A percentile compares a stretch with the other conserved stretches of the same genome.
Conservation (phyloP, 441 rosid genomes). For the Corymbia citriodora region DNA sequence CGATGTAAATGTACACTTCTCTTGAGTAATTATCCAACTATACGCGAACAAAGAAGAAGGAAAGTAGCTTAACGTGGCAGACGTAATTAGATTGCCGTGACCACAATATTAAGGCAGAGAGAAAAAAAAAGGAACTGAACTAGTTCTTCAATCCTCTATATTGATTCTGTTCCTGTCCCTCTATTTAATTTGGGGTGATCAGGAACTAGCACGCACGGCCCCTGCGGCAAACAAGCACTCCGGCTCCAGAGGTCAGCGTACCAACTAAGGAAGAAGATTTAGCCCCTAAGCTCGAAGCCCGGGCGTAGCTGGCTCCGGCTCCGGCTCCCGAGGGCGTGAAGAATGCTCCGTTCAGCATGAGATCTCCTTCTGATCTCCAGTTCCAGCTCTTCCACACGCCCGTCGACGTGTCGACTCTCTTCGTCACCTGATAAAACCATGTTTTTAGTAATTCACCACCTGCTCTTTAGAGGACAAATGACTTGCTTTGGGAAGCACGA, state of each 20-base stretch:
- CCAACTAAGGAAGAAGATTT: conserved; percentile 54
- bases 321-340: conserved; percentile 49
- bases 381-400: conserved; percentile 27
- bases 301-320: conserved; percentile 38
- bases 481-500: background rate
- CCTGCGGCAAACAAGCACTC: conserved; percentile 42
- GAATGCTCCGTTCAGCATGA: conserved; percentile 52
- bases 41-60: background rate
- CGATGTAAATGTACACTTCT: background rate
- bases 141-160: background rate
- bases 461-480: background rate
- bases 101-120: background rate
- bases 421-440: conserved; percentile 36
- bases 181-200: background rate
- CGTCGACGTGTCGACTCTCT: conserved; percentile 37
- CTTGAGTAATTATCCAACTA: background rate
- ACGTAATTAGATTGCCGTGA: background rate
- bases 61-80: background rate
- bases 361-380: conserved; percentile 40
- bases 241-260: conserved; percentile 40
- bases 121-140: background rate
- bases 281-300: conserved; percentile 67
- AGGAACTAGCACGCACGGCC: conserved; percentile 34
- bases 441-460: background rate
- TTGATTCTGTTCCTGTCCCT: background rate